These are phyloP conservation scores for Fraxinus pennsylvanica DNA, from an alignment of 257 asterid genomes.

Conservation along the genomic window DNA sequence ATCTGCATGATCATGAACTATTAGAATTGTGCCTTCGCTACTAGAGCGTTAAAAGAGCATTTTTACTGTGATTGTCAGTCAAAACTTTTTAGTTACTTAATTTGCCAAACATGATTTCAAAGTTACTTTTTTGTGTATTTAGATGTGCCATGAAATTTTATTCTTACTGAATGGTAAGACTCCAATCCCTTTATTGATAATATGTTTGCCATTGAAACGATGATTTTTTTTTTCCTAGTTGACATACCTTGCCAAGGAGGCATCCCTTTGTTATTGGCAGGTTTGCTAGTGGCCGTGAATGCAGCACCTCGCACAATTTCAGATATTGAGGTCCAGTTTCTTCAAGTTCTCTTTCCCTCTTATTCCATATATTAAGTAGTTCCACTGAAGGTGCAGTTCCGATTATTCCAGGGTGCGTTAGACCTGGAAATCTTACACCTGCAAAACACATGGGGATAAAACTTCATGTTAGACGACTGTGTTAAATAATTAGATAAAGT, in stretches of 20 bases:
- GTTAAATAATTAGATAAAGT: background rate
- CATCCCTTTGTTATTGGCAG: slow-evolving; percentile 82
- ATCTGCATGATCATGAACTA: slow-evolving; percentile 45
- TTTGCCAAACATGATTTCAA: no score
- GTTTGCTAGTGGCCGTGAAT: slow-evolving; percentile 76
- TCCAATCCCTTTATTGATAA: background rate
- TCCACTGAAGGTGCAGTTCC: slow-evolving; percentile 96
- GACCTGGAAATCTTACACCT: slow-evolving; percentile 94
- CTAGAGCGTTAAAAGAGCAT: no score
- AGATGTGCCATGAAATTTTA: no score
- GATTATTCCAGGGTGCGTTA: slow-evolving; percentile 88
- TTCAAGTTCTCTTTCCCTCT: slow-evolving; percentile 69
- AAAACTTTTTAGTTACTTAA: no score
- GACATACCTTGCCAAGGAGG: slow-evolving; percentile 82
- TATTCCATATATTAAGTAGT: slow-evolving; percentile 76
- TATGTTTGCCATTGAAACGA: background rate
- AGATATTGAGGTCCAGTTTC: slow-evolving; percentile 64
- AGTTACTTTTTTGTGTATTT: no score
- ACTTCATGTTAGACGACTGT: no score
- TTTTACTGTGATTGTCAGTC: no score
- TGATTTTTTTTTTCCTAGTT: background rate
- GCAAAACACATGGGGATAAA: background rate
- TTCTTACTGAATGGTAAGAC: background rate
- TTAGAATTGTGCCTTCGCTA: background rate
- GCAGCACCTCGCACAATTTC: slow-evolving; percentile 83